Base-by-base conservation (phyloP, 345 rosid genomes). In the Pistacia vera region DNA sequence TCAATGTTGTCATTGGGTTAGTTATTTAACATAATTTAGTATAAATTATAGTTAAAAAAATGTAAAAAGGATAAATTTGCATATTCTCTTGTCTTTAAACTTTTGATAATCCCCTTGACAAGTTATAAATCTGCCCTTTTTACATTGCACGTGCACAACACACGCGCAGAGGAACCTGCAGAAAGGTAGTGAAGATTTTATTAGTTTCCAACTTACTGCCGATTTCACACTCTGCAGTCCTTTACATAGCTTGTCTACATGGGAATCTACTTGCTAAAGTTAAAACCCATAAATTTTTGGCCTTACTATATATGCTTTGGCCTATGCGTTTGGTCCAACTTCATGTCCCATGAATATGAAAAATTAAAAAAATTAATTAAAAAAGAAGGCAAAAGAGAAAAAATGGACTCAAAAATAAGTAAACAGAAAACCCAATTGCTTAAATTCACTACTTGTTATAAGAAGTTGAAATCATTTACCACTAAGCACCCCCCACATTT, bases 211-310 rank as follows among this genome's bases (percentile, higher is more conserved):
- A 70, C 71, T 67, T 77, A 66, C 67, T 69, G 78, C 73, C 55
- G 76, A 69, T 60, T 84, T 81, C 81, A 78, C 85, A 76, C 80
- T 41, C 30, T 64, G 76, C 44, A 68, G 72, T 36, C 12, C 56
- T 22, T 17, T 2, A 4, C 17, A 14, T 4, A 10, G 25, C 54
- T 60, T n/a, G 70, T 54, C 22, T 55, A 61, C 51, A 73, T 30
- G 60, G 38, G 38, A 74, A 78, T 76, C 77, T 57, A 20, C 61
- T 54, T 55, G 72, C 68, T 76, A 46, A 70, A 25, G 25, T 25
- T 25, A 25, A 25, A 25, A 79, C 75, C 75, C 30, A 36, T 12
- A 9, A 56, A 51, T 56, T 49, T 80, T 71, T 77, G 74, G 41
- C 65, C 54, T 80, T 74, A 73, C 72, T 54, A 20, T 54, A 20